Conservation (phyloP, 768 basidiomycete species). For the Lentinula boryana region DNA sequence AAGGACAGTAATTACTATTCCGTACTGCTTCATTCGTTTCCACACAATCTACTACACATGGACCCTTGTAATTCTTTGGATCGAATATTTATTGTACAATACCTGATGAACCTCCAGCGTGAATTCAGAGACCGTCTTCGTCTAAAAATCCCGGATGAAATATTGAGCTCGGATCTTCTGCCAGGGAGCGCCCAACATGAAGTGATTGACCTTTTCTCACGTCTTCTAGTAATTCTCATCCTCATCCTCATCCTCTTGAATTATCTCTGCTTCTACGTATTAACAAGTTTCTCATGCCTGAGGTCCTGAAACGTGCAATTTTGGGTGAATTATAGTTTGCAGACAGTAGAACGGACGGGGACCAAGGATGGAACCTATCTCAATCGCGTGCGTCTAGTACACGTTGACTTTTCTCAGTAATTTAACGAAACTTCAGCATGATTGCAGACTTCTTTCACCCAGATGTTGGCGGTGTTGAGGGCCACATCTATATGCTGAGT, state of each 20-base stretch:
- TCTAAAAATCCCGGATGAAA: too few species aligned
- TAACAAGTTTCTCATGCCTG: background rate
- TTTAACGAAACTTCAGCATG: slow-evolving; percentile 53
- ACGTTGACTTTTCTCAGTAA: background rate
- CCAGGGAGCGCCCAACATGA: too few species aligned
- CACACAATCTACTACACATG: too few species aligned
- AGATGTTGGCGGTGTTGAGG: slow-evolving; percentile 91
- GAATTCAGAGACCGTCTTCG: too few species aligned
- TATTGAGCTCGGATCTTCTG: too few species aligned
- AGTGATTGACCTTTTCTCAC: background rate
- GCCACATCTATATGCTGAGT: slow-evolving; percentile 90
- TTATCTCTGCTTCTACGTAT: background rate
- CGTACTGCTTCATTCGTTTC: too few species aligned
- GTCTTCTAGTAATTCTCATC: background rate
- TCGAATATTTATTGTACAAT: too few species aligned
- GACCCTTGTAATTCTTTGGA: too few species aligned
- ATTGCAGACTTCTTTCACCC: slow-evolving; percentile 97
- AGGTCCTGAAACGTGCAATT: background rate
- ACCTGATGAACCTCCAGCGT: too few species aligned
- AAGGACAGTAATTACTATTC: too few species aligned
- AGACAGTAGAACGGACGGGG: background rate
- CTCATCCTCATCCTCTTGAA: background rate
- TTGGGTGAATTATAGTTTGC: background rate
- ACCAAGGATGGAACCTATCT: slow-evolving; percentile 23
- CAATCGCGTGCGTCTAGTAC: slow-evolving; percentile 26